A percentile compares a stretch with the other conserved stretches of the same genome.
phyloP scores from a whole-genome alignment of 768 basidiomycete species.

The Auriscalpium vulgare region DNA sequence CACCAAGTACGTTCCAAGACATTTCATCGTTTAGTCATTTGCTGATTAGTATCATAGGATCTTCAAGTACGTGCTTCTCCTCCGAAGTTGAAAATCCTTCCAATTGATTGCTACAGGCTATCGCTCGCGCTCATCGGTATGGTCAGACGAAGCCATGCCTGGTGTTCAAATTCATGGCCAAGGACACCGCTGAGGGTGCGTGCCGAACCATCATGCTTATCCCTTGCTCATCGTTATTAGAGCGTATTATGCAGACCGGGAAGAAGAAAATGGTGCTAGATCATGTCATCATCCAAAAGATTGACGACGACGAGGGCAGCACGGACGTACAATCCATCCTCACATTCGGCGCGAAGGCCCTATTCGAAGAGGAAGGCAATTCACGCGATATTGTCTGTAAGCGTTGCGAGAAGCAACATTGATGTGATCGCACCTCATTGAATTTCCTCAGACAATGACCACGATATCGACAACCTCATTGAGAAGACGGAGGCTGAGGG shows the following conservation, averaged over 20 bases:
- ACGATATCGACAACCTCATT: constrained; percentile 81
- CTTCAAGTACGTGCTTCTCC: constrained; percentile 56
- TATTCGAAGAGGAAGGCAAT: constrained; percentile 62
- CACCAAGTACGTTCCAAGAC: constrained; percentile 55
- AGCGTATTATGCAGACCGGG: constrained; percentile 86
- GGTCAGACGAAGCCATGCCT: constrained; percentile 93
- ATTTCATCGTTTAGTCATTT: background rate
- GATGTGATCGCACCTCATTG: background rate
- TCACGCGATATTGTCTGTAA: constrained; percentile 64
- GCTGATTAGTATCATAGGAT: constrained; percentile 42
- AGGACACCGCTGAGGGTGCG: constrained; percentile 84
- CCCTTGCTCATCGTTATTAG: constrained; percentile 29
- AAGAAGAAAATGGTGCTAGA: constrained; percentile 94
- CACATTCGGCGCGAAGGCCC: constrained; percentile 77
- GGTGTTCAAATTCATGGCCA: constrained; percentile 94
- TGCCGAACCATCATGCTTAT: background rate
- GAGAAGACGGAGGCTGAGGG: constrained; percentile 74
- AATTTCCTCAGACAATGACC: constrained; percentile 52
- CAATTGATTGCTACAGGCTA: constrained; percentile 49
- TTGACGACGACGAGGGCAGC: constrained; percentile 75
- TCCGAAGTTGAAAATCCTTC: background rate
- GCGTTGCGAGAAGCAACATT: background rate
- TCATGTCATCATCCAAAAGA: constrained; percentile 92
- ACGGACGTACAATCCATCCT: constrained; percentile 82
- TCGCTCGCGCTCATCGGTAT: constrained; percentile 88